These are phyloP conservation scores for Nakazawaea populi DNA, from an alignment of 805 yeast genomes.

Conservation along the genomic window DNA sequence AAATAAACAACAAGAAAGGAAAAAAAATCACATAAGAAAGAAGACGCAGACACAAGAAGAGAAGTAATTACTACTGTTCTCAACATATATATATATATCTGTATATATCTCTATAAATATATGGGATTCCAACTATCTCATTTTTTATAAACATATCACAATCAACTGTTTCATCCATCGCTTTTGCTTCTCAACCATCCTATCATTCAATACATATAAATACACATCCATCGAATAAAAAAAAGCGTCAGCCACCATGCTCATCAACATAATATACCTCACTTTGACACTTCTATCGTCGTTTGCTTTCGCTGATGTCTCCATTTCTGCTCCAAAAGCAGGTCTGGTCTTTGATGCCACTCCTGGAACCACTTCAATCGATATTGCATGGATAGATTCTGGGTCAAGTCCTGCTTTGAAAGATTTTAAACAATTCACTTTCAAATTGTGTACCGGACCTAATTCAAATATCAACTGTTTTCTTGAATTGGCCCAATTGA, in stretches of 20 bases:
- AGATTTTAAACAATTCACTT: conserved; percentile 38
- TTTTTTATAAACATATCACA: background rate
- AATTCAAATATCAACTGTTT: conserved; percentile 40
- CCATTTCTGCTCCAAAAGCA: conserved; percentile 32
- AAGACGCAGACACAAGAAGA: background rate
- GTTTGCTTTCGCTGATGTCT: conserved; percentile 37
- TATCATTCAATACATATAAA: background rate
- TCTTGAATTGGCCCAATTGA: conserved; percentile 20
- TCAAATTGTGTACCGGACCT: conserved; percentile 67
- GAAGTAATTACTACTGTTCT: background rate
- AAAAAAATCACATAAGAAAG: no score
- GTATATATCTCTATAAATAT: no score
- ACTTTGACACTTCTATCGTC: background rate
- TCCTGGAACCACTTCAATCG: conserved; percentile 28
- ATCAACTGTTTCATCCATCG: background rate
- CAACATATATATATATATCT: background rate
- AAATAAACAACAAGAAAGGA: no score
- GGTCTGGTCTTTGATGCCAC: conserved; percentile 35
- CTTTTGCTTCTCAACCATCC: background rate
- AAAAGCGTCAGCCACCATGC: background rate
- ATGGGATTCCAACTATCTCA: background rate
- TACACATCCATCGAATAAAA: no score
- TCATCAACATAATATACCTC: background rate
- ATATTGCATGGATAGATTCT: conserved; percentile 55
- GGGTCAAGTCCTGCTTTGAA: conserved; percentile 40